These are phyloP conservation scores for Syncephalastrum racemosum DNA, from an alignment of 371 early-diverging fungal species.

Conservation along the genomic window DNA sequence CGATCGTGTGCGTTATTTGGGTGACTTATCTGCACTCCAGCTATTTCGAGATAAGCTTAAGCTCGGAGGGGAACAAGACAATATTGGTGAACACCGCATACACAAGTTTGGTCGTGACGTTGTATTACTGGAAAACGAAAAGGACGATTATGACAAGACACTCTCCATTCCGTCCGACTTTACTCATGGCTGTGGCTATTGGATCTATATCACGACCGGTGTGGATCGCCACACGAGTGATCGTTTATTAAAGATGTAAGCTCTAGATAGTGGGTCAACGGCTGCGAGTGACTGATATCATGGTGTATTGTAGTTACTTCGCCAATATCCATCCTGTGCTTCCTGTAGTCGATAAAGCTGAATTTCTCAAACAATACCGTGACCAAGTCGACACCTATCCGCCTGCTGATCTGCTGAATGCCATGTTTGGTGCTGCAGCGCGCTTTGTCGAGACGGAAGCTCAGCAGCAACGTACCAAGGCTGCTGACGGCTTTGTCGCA, in stretches of 20 bases:
- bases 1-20: conserved; percentile 38
- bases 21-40: conserved; percentile 42
- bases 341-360: conserved; percentile 44
- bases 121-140: background rate
- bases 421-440: conserved; percentile 54
- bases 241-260: conserved; percentile 43
- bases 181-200: conserved; percentile 26
- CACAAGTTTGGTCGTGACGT: conserved; percentile 3
- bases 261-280: background rate
- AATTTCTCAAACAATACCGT: conserved; percentile 44
- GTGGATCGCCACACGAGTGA: conserved; percentile 42
- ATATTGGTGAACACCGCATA: background rate
- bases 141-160: background rate
- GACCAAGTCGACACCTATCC: conserved; percentile 48
- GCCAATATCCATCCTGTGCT: conserved; percentile 46
- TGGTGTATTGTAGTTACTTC: conserved; percentile 38
- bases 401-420: conserved; percentile 40
- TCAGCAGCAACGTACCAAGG: conserved; percentile 11
- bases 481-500: conserved; percentile 1
- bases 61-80: conserved; percentile 18
- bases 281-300: background rate
- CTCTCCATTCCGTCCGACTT: background rate
- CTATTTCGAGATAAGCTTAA: conserved; percentile 40
- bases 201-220: conserved; percentile 42
- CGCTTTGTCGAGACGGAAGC: conserved; percentile 44